Conservation (phyloP, 495 filamentous ascomycete genomes). For the Trichoderma asperelloides region DNA sequence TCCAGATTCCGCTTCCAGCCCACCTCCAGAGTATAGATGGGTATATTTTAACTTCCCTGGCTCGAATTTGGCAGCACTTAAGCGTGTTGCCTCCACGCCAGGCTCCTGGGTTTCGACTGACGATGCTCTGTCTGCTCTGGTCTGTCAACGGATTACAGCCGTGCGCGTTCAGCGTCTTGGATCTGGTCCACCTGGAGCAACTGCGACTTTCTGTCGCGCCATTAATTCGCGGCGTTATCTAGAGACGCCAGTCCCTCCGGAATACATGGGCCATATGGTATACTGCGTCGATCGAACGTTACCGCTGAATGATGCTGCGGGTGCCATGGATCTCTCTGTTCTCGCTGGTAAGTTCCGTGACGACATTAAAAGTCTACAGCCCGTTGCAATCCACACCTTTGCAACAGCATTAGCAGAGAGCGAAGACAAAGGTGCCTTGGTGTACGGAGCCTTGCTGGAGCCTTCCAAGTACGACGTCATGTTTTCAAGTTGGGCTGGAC, state of each 20-base stretch:
- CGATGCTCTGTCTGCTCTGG: conserved; percentile 43
- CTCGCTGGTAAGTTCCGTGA: conserved; percentile 37
- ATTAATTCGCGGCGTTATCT: conserved; percentile 42
- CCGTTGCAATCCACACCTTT: conserved; percentile 32
- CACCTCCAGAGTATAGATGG: too few species aligned
- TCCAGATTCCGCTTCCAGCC: conserved; percentile 19
- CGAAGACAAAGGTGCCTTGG: conserved; percentile 24
- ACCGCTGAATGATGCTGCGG: conserved; percentile 22
- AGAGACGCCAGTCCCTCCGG: conserved; percentile 32
- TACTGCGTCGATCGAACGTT: conserved; percentile 27
- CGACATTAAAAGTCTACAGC: conserved; percentile 26
- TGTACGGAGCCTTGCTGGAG: conserved; percentile 23
- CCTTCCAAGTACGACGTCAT: conserved; percentile 31
- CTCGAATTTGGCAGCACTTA: conserved; percentile 29
- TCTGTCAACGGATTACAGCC: conserved; percentile 42
- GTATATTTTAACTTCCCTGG: conserved; percentile 32
- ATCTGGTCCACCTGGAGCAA: conserved; percentile 11
- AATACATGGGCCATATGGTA: conserved; percentile 37
- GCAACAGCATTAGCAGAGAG: conserved; percentile 29
- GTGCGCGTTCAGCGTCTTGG: conserved; percentile 33
- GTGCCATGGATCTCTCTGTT: conserved; percentile 23
- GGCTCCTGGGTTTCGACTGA: conserved; percentile 32
- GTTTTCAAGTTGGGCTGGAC: conserved; percentile 46
- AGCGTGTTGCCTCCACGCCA: conserved; percentile 25
- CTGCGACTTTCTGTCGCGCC: conserved; percentile 37